These are phyloP conservation scores for Casuarina equisetifolia DNA, from an alignment of 306 rosid genomes.

Conservation along the genomic window DNA sequence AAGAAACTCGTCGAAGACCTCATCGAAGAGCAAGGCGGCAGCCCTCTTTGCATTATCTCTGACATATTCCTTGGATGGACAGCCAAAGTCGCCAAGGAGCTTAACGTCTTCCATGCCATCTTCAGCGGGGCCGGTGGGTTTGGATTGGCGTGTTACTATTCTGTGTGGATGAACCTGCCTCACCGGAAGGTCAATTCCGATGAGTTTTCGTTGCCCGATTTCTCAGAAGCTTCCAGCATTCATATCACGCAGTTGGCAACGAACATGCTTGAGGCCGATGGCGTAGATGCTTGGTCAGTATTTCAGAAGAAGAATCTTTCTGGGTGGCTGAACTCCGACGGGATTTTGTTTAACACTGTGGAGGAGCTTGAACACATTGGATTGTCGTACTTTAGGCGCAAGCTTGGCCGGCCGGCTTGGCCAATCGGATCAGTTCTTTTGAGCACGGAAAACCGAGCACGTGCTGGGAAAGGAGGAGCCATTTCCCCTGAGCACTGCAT, in stretches of 20 bases:
- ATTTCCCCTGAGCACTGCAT: slow-evolving; percentile 20
- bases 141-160: slow-evolving; percentile 64
- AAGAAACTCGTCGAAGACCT: slow-evolving; percentile 33
- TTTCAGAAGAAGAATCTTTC: slow-evolving; percentile 37
- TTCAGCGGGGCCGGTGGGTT: slow-evolving; percentile 44
- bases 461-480: slow-evolving; percentile 42
- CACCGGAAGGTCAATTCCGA: slow-evolving; percentile 30
- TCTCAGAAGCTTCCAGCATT: slow-evolving; percentile 44
- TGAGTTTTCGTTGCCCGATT: slow-evolving; percentile 47
- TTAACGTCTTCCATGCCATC: slow-evolving; percentile 47
- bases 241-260: slow-evolving; percentile 49
- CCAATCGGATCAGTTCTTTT: slow-evolving; percentile 58
- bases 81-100: slow-evolving; percentile 42
- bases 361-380: slow-evolving; percentile 50
- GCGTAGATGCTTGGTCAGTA: slow-evolving; percentile 51
- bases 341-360: slow-evolving; percentile 56
- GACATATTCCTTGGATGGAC: slow-evolving; percentile 80
- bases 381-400: slow-evolving; percentile 33
- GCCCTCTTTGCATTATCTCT: slow-evolving; percentile 43
- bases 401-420: slow-evolving; percentile 41
- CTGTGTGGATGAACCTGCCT: slow-evolving; percentile 67
- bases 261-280: slow-evolving; percentile 44
- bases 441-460: slow-evolving; percentile 29
- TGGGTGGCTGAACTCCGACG: slow-evolving; percentile 47
- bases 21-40: background rate